These are phyloP conservation scores for Solanum chiquidenum DNA, from an alignment of 257 asterid species.

Conservation along the genomic window DNA sequence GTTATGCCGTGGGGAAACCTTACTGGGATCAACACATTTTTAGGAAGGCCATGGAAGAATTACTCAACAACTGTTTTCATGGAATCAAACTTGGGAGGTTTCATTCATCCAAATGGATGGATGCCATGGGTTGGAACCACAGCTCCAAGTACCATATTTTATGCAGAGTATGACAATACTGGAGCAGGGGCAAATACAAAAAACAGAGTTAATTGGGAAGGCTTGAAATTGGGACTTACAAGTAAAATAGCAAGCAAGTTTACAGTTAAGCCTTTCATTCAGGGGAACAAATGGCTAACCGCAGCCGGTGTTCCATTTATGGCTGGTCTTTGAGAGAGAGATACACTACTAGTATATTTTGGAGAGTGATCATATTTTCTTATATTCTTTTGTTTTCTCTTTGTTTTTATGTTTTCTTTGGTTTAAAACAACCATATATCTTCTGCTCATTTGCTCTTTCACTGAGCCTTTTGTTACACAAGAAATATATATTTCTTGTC, in stretches of 20 bases:
- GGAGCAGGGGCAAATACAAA: slow-evolving; percentile 63
- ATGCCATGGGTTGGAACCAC: slow-evolving; percentile 72
- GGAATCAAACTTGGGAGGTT: slow-evolving; percentile 25
- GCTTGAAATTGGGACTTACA: slow-evolving; percentile 47
- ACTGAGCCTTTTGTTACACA: background rate
- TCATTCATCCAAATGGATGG: slow-evolving; percentile 69
- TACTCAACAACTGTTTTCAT: slow-evolving; percentile 58
- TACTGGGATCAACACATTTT: slow-evolving; percentile 33
- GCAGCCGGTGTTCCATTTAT: slow-evolving; percentile 37
- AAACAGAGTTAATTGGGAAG: slow-evolving; percentile 67
- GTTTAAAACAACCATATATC: background rate
- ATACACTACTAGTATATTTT: background rate
- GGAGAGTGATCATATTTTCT: background rate
- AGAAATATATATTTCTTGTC: background rate
- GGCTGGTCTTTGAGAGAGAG: slow-evolving; percentile 35
- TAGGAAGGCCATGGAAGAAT: slow-evolving; percentile 90
- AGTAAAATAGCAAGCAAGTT: slow-evolving; percentile 36
- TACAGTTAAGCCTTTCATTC: slow-evolving; percentile 45
- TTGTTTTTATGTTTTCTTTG: background rate
- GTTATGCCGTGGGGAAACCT: slow-evolving; percentile 48
- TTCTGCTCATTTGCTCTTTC: background rate
- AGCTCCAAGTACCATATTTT: slow-evolving; percentile 66
- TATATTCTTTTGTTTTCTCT: background rate
- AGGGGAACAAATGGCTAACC: slow-evolving; percentile 58
- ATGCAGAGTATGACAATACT: slow-evolving; percentile 48